phyloP scores from a whole-genome alignment of 2,329 filamentous ascomycete genomes.

The Apiospora malaysiana region DNA sequence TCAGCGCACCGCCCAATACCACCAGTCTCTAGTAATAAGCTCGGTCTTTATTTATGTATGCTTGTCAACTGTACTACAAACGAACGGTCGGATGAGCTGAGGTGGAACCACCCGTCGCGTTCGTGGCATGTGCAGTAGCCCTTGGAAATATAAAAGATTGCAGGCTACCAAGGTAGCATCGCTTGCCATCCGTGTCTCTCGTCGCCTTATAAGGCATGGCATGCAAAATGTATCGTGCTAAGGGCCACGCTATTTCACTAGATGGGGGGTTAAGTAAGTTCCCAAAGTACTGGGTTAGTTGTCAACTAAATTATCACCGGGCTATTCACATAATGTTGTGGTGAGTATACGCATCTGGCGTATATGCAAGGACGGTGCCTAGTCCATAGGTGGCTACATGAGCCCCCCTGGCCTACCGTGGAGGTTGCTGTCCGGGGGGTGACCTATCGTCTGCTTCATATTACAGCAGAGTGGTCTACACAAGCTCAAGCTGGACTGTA shows the following conservation, averaged over 20 bases:
- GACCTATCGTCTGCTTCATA: not conserved
- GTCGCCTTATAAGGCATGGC: not conserved
- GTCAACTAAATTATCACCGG: not conserved
- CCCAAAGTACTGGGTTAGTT: not conserved
- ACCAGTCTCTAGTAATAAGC: too few relatives aligned
- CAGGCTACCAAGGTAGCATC: not conserved
- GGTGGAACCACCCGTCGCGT: not conserved
- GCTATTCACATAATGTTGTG: not conserved
- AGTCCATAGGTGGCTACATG: not conserved
- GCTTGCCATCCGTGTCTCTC: not conserved
- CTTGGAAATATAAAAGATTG: not conserved
- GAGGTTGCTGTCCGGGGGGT: not conserved
- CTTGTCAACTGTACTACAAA: not conserved
- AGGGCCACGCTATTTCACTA: not conserved
- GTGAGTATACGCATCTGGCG: not conserved
- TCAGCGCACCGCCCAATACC: too few relatives aligned
- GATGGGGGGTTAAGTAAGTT: not conserved
- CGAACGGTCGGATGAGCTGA: not conserved
- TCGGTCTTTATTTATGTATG: too few relatives aligned
- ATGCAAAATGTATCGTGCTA: not conserved
- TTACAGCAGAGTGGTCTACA: not conserved
- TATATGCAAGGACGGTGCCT: not conserved
- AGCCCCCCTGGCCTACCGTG: not conserved
- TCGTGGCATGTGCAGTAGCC: not conserved
- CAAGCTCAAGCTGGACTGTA: not conserved